Percentiles rank a stretch among this genome's conserved stretches.
These are phyloP conservation scores for Solanum chiquidenum DNA, from an alignment of 257 asterid species.

Conservation along the genomic window DNA sequence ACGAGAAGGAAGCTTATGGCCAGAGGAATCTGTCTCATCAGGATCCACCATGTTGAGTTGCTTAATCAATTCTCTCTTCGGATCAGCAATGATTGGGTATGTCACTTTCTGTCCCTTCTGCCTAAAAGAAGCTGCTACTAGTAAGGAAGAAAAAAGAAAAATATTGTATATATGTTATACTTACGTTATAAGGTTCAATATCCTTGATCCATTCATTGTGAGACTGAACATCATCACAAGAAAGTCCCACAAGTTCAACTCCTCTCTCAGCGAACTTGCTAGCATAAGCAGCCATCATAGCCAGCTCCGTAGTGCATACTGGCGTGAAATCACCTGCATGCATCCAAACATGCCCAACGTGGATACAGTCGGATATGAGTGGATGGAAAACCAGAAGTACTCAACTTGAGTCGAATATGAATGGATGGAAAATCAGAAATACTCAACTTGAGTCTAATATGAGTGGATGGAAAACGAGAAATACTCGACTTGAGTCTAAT, in stretches of 20 bases:
- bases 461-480: no score
- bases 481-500: no score
- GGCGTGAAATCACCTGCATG: conserved; percentile 72
- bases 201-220: conserved; percentile 79
- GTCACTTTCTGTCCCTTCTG: conserved; percentile 53
- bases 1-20: conserved; percentile 40
- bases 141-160: background rate
- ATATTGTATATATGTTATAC: background rate
- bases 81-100: conserved; percentile 73
- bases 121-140: background rate
- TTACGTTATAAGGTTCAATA: conserved; percentile 52
- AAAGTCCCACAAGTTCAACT: conserved; percentile 64
- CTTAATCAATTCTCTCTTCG: conserved; percentile 34
- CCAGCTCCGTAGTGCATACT: conserved; percentile 89
- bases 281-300: conserved; percentile 72
- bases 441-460: no score
- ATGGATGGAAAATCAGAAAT: no score
- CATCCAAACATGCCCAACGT: background rate
- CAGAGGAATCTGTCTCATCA: conserved; percentile 40
- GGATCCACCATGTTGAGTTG: conserved; percentile 89
- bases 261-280: conserved; percentile 55
- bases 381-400: no score
- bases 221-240: conserved; percentile 55
- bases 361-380: no score
- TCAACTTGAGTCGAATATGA: no score